Evolutionary conservation across 176 grass and related monocot species (phyloP), one percentile per base, ranked within the genome.

Genomic region (bread wheat (Triticum aestivum)): DNA sequence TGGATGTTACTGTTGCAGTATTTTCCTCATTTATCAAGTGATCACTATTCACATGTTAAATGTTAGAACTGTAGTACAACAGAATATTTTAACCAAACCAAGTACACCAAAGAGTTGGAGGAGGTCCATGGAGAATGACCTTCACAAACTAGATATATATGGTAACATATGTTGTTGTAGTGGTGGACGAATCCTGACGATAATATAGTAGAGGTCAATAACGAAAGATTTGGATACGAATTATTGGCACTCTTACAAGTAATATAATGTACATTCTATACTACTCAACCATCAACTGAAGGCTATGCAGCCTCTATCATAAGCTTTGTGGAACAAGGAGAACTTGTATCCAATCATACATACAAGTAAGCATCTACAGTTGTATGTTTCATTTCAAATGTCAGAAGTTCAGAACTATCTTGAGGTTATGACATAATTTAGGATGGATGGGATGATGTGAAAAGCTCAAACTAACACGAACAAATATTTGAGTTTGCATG

Each of bases 61-160:
- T 80, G 61, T 70, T 83, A 65, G 42, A 86, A 87, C 21, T 27
- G 47, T 4, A 79, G 45, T 79, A 61, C 39, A 84, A 76, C 61
- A 76, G 4, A 76, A 80, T 75, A 78, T 70, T 81, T 85, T 62
- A 85, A 42, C 62, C 62, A 81, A 85, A 85, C 63, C 38, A 63
- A 54, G 35, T 82, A 81, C 70, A 88, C 38, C 69, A 65, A 81
- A 91, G 63, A 78, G 77, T n/a, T 63, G 63, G 35, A 81, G 64
- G 89, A 91, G 86, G 51, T 77, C 86, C 85, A 82, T 88, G 82
- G 78, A 91, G 86, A 77, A 91, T 85, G 86, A 91, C 89, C 89
- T 91, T 91, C 86, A 88, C 34, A 91, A 88, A 86, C 82, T 91
- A 88, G 77, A 78, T 85, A 82, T 82, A 91, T 33, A 91, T 73